Percentiles rank a stretch among this genome's conserved stretches.
These are phyloP conservation scores for Chalciporus sphaerocephalus DNA, from an alignment of 768 basidiomycete species.

Conservation along the genomic window DNA sequence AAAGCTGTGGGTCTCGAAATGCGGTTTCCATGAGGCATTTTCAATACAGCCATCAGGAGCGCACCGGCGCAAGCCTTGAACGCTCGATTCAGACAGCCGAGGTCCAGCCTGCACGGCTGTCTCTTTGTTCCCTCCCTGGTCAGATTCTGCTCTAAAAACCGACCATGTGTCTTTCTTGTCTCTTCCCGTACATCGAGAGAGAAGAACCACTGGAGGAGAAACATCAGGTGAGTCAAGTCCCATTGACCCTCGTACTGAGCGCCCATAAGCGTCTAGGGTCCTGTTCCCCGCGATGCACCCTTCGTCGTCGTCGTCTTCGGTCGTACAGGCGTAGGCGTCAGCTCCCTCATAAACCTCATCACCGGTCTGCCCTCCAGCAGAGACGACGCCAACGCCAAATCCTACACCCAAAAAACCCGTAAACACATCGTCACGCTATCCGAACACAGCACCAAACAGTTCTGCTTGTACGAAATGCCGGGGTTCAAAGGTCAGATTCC, in stretches of 20 bases:
- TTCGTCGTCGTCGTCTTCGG: constrained; percentile 29
- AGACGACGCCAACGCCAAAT: constrained; percentile 10
- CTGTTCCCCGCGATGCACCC: no score
- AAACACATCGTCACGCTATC: not conserved
- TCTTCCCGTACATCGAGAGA: not conserved
- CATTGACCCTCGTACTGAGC: not conserved
- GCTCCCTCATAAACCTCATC: constrained; percentile 29
- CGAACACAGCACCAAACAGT: constrained; percentile 1
- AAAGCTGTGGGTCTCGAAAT: no score
- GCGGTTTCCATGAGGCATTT: constrained; percentile 16
- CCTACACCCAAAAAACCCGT: not conserved
- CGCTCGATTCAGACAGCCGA: not conserved
- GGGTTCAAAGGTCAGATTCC: constrained; percentile 12
- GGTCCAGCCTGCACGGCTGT: not conserved
- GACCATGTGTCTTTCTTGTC: not conserved
- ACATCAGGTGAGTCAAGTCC: not conserved
- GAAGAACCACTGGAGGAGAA: not conserved
- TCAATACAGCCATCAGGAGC: not conserved
- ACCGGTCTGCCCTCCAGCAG: constrained; percentile 15
- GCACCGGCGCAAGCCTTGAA: constrained; percentile 1
- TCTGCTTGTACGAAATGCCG: constrained; percentile 21
- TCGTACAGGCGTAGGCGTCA: constrained; percentile 26
- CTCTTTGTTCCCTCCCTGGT: not conserved
- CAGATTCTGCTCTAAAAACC: not conserved
- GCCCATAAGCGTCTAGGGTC: not conserved